Evolutionary conservation across 2,329 filamentous ascomycete genomes (phyloP), one percentile per base, ranked within the genome.

Genomic region (Beauveria sp.): DNA sequence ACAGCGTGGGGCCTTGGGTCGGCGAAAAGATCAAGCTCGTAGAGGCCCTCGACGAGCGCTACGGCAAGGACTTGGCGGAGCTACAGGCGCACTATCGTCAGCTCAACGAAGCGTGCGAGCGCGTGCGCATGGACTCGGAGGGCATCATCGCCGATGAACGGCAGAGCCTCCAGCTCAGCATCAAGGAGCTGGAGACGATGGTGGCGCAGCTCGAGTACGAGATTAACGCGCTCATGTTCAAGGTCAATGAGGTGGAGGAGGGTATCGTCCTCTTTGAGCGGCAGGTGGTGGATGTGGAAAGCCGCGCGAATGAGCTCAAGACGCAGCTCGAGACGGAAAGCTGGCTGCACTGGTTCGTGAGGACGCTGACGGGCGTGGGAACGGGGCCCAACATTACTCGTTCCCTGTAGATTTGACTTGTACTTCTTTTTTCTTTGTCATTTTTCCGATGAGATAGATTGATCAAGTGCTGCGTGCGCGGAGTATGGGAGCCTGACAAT

Each of bases 191-290:
- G 16, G 92, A 96, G 71, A 83, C 88, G 24, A 78, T 96, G 45
- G 86, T 88, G 3, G 91, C 91, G 22, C 93, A 93, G 74, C 80
- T 98, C 61, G 93, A 98, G 69, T 98, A 98, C 73, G 93, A 97
- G 77, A 88, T 97, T 64, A 85, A 88, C 63, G 86, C 87, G 18
- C 78, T 98, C n/a, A 81, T 86, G 54, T 86, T 87, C 53, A 91
- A 91, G 68, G 88, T 96, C 10, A 83, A 90, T 68, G 93, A 98
- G 70, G 89, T 96, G 9, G 92, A 96, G 70, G 89, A 91, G 64
- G 90, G 89, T 1, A 85, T 96, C 0, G 77, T 76, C 12, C 88
- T 92, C 64, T 96, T 96, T 72, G 90, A 93, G 73, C 81, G 84
- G 54, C 89, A 93, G 72, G 89, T 95, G 1, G 78, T 83, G 51